Conservation (phyloP, 495 filamentous ascomycete genomes). For the Penicillium paxilli region DNA sequence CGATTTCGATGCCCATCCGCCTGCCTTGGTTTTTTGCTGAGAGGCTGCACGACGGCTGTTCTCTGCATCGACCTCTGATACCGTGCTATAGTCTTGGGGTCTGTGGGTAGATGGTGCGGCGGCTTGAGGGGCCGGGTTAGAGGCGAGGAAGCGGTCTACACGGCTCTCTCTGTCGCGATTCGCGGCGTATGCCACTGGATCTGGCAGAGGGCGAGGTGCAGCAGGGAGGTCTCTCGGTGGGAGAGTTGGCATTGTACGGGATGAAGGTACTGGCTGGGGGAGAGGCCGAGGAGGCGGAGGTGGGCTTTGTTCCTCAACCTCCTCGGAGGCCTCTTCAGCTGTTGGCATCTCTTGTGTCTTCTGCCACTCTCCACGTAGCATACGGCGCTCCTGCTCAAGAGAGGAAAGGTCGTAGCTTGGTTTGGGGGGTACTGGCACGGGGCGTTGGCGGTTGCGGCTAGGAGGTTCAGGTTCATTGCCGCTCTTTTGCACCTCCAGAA, state of each 20-base stretch:
- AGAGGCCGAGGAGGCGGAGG: slow-evolving; percentile 43
- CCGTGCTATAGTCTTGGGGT: slow-evolving; percentile 56
- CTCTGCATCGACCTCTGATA: slow-evolving; percentile 67
- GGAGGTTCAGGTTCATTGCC: slow-evolving; percentile 22
- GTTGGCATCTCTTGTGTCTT: slow-evolving; percentile 43
- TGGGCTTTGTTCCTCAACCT: slow-evolving; percentile 35
- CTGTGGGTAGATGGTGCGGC: slow-evolving; percentile 41
- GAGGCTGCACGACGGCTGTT: slow-evolving; percentile 63
- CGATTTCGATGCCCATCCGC: slow-evolving; percentile 75
- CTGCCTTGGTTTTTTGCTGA: slow-evolving; percentile 69
- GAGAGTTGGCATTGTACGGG: slow-evolving; percentile 16
- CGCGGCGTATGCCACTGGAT: slow-evolving; percentile 29
- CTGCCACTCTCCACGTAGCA: slow-evolving; percentile 69
- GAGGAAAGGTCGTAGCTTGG: slow-evolving; percentile 67
- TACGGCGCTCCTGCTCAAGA: slow-evolving; percentile 72
- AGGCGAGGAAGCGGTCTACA: slow-evolving; percentile 50
- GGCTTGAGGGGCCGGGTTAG: slow-evolving; percentile 47
- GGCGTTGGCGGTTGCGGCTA: slow-evolving; percentile 41
- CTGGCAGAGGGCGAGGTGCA: slow-evolving; percentile 33
- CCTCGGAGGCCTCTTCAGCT: slow-evolving; percentile 13
- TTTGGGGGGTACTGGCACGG: slow-evolving; percentile 50
- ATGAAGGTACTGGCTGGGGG: slow-evolving; percentile 29
- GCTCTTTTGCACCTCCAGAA: slow-evolving; percentile 38
- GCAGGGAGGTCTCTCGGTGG: slow-evolving; percentile 21
- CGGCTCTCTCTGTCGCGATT: slow-evolving; percentile 32